These are phyloP conservation scores for Jamesozyma spencerorum DNA, from an alignment of 805 yeast genomes.

Conservation along the genomic window DNA sequence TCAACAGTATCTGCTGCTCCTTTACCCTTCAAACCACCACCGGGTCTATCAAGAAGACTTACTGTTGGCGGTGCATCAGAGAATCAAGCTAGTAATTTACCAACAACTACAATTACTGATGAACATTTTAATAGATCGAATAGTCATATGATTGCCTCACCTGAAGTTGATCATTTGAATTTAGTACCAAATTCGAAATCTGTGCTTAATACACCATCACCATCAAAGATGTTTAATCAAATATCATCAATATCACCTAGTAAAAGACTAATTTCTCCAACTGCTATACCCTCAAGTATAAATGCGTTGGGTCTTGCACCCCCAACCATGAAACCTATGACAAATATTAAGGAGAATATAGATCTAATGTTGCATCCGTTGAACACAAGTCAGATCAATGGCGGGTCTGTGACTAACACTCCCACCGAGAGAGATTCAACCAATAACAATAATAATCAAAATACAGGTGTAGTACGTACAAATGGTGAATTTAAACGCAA, in stretches of 20 bases:
- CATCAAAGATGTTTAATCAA: constrained; percentile 33
- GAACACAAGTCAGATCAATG: constrained; percentile 20
- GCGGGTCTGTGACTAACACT: background rate
- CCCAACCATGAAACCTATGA: constrained; percentile 33
- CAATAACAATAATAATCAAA: constrained; percentile 1
- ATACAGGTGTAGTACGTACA: constrained; percentile 19
- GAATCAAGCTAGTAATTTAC: background rate
- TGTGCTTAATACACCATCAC: constrained; percentile 38
- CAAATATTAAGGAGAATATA: constrained; percentile 13
- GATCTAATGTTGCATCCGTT: constrained; percentile 29
- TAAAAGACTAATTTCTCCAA: constrained; percentile 18
- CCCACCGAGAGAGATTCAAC: background rate
- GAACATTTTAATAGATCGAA: constrained; percentile 11
- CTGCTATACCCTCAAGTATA: background rate
- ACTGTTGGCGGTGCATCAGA: constrained; percentile 22
- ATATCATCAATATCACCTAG: constrained; percentile 13
- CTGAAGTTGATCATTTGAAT: too few relatives aligned
- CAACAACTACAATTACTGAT: constrained; percentile 10
- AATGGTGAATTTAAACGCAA: constrained; percentile 33
- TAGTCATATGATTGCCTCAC: background rate
- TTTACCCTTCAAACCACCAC: constrained; percentile 11
- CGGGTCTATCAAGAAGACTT: constrained; percentile 22
- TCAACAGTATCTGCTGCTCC: constrained; percentile 25
- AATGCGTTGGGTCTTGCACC: constrained; percentile 14
- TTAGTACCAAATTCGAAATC: background rate